Conservation (phyloP, 306 rosid genomes). For the Quercus mongolica region DNA sequence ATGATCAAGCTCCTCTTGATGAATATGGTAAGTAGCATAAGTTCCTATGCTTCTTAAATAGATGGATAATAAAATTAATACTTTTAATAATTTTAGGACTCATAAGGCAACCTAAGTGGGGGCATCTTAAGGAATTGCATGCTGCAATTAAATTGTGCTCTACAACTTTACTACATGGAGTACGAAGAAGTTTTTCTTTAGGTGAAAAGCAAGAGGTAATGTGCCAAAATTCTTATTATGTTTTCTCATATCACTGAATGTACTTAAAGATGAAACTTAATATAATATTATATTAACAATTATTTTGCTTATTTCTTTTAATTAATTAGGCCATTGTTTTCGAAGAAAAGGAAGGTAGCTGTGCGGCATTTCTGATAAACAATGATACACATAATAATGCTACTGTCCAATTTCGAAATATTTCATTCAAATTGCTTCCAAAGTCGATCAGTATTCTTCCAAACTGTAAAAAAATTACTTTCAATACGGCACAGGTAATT, state of each 20-base stretch:
- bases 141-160: constrained; percentile 55
- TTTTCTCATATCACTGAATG: neutral
- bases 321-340: constrained; percentile 48
- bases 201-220: constrained; percentile 54
- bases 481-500: constrained; percentile 63
- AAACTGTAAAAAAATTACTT: constrained; percentile 53
- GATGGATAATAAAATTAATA: neutral
- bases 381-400: constrained; percentile 20
- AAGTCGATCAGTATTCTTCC: constrained; percentile 62
- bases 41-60: neutral
- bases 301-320: neutral
- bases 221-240: constrained; percentile 8
- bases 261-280: neutral
- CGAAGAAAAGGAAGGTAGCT: constrained; percentile 42
- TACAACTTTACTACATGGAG: constrained; percentile 50
- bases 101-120: constrained; percentile 71
- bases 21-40: constrained; percentile 55
- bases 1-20: constrained; percentile 76
- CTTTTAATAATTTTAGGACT: constrained; percentile 38
- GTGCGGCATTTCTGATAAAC: constrained; percentile 69
- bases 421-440: constrained; percentile 45
- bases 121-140: constrained; percentile 70
- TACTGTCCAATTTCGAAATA: constrained; percentile 50
- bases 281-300: neutral
- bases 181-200: constrained; percentile 41